Evolutionary conservation across 169 alveolate genomes (phyloP).

Genomic region (Cryptosporidium bovis): DNA sequence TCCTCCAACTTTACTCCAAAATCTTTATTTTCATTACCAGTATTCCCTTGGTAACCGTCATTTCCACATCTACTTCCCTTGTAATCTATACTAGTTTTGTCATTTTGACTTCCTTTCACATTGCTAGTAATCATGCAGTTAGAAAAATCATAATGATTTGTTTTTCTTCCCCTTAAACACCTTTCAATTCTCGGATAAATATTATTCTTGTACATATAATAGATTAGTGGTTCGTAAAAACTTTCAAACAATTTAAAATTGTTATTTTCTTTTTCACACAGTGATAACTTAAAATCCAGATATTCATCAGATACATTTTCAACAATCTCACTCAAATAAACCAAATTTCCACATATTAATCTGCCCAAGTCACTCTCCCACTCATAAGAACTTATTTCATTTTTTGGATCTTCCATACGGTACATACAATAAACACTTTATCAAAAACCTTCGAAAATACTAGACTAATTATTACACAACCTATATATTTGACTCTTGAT

Average conservation of each 20-base stretch:
- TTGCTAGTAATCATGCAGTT: too few relatives aligned
- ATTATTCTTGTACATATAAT: conserved; percentile 39
- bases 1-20: neutral
- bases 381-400: conserved; percentile 59
- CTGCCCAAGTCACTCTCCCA: conserved; percentile 64
- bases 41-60: too few relatives aligned
- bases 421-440: neutral
- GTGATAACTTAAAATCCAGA: neutral
- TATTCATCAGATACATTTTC: conserved; percentile 39
- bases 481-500: neutral
- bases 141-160: too few relatives aligned
- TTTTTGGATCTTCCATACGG: neutral
- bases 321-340: conserved; percentile 26
- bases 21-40: neutral
- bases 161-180: too few relatives aligned
- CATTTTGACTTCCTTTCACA: too few relatives aligned
- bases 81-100: too few relatives aligned
- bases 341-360: conserved; percentile 55
- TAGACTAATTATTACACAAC: neutral
- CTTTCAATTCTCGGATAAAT: conserved; percentile 2
- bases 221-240: conserved; percentile 58
- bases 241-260: conserved; percentile 23
- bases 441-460: neutral
- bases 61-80: too few relatives aligned
- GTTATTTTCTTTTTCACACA: neutral